These are phyloP conservation scores for Sporothrix pseudoabietina DNA, from an alignment of 2,329 filamentous ascomycete species.

Conservation along the genomic window DNA sequence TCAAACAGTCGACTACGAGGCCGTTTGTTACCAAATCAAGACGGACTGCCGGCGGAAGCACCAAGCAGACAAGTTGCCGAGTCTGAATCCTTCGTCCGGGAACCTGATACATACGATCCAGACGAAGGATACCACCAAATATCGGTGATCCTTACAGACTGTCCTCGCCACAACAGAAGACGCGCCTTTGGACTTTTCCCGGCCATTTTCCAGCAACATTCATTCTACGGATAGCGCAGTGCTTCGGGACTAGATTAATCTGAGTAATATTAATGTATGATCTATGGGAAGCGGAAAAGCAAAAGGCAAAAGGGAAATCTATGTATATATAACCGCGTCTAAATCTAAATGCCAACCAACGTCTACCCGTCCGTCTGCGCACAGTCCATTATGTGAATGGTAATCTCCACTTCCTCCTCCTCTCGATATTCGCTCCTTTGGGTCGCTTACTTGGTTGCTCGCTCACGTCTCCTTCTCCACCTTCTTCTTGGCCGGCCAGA, in stretches of 20 bases:
- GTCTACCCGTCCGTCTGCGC: not conserved
- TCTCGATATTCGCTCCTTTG: too few relatives aligned
- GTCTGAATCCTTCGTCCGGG: not conserved
- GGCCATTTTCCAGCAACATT: too few relatives aligned
- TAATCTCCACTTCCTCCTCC: too few relatives aligned
- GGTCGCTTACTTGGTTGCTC: not conserved
- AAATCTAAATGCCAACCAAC: not conserved
- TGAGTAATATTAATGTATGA: not conserved
- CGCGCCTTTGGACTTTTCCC: too few relatives aligned
- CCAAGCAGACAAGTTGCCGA: not conserved
- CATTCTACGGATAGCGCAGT: too few relatives aligned
- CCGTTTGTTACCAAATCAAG: not conserved
- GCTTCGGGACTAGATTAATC: not conserved
- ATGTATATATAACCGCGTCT: slow-evolving; percentile 13
- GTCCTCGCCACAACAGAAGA: too few relatives aligned
- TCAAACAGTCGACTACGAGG: not conserved
- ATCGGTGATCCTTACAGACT: too few relatives aligned
- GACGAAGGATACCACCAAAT: too few relatives aligned
- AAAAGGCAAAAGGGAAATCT: slow-evolving; percentile 19
- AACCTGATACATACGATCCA: not conserved
- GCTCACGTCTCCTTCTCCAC: not conserved
- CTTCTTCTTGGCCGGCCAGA: slow-evolving; percentile 53
- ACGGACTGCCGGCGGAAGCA: not conserved
- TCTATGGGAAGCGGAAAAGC: not conserved
- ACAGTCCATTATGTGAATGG: too few relatives aligned